These are phyloP conservation scores for Nakaseomyces kungkrabaensis DNA, from an alignment of 1,139 yeast species.

Conservation along the genomic window DNA sequence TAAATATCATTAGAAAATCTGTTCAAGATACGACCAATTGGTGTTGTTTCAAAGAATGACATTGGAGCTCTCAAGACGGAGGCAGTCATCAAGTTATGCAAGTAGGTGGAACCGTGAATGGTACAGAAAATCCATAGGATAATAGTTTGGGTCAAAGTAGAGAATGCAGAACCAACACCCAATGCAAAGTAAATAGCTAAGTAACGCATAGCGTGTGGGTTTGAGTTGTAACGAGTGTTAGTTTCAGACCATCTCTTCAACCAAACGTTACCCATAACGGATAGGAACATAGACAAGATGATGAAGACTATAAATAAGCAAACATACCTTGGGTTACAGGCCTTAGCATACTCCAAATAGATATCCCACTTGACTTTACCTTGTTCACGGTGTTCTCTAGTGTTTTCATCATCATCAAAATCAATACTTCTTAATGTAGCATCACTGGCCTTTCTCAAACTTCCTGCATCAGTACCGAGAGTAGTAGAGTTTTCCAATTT, in stretches of 20 bases:
- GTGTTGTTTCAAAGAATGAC: conserved; percentile 96
- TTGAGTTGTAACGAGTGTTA: conserved; percentile 56
- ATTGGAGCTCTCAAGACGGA: conserved; percentile 88
- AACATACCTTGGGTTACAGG: conserved; percentile 74
- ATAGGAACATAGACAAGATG: conserved; percentile 47
- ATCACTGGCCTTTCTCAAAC: conserved; percentile 63
- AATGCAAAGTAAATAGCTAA: conserved; percentile 66
- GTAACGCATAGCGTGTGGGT: conserved; percentile 61
- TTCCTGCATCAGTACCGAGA: conserved; percentile 27
- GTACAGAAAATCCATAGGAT: conserved; percentile 78
- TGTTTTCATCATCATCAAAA: conserved; percentile 38
- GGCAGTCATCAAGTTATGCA: conserved; percentile 72
- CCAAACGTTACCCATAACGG: conserved; percentile 73
- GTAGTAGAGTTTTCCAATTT: conserved; percentile 25
- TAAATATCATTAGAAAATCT: conserved; percentile 90
- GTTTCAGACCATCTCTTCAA: conserved; percentile 95
- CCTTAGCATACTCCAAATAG: conserved; percentile 71
- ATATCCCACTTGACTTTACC: conserved; percentile 92
- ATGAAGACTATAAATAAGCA: conserved; percentile 43
- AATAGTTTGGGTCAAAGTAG: conserved; percentile 56
- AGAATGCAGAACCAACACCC: conserved; percentile 58
- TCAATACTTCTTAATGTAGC: conserved; percentile 42
- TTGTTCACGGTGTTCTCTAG: conserved; percentile 73
- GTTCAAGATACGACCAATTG: conserved; percentile 87
- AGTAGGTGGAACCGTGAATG: conserved; percentile 65